Evolutionary conservation across 2,329 filamentous ascomycete genomes (phyloP).

Genomic region (Colletotrichum tanaceti): DNA sequence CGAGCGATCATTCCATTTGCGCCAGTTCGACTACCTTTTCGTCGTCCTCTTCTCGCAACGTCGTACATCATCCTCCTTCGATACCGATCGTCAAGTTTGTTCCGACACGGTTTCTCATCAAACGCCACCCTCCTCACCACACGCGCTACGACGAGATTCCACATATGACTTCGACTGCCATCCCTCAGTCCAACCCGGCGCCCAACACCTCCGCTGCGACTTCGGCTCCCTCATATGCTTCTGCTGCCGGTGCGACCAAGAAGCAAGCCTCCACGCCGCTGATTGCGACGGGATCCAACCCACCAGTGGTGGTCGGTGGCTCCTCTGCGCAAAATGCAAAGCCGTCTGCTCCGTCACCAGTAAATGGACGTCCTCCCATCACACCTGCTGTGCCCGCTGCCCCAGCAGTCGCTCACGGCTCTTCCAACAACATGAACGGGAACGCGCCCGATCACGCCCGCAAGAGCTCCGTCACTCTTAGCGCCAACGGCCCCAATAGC

Average conservation of each 20-base stretch:
- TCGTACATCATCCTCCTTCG: constrained; percentile 28
- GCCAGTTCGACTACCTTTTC: constrained; percentile 35
- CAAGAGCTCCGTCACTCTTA: constrained; percentile 93
- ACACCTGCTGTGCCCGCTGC: constrained; percentile 74
- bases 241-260: constrained; percentile 72
- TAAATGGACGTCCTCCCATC: constrained; percentile 85
- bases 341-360: constrained; percentile 76
- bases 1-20: constrained; percentile 36
- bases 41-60: constrained; percentile 33
- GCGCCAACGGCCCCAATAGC: constrained; percentile 80
- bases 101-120: constrained; percentile 23
- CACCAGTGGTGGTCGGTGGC: constrained; percentile 66
- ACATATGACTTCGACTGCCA: constrained; percentile 72
- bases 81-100: constrained; percentile 18
- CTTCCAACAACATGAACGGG: constrained; percentile 74
- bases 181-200: constrained; percentile 67
- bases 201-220: constrained; percentile 66
- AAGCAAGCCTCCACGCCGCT: constrained; percentile 71
- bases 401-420: constrained; percentile 72
- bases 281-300: constrained; percentile 69
- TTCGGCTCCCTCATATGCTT: constrained; percentile 74
- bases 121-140: constrained; percentile 24
- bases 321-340: constrained; percentile 68
- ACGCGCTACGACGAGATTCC: constrained; percentile 46
- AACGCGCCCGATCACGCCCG: constrained; percentile 77